Evolutionary conservation across 108 stramenopile species (phyloP), one percentile per base, ranked within the genome.

Genomic region (Craspedostauros australis): DNA sequence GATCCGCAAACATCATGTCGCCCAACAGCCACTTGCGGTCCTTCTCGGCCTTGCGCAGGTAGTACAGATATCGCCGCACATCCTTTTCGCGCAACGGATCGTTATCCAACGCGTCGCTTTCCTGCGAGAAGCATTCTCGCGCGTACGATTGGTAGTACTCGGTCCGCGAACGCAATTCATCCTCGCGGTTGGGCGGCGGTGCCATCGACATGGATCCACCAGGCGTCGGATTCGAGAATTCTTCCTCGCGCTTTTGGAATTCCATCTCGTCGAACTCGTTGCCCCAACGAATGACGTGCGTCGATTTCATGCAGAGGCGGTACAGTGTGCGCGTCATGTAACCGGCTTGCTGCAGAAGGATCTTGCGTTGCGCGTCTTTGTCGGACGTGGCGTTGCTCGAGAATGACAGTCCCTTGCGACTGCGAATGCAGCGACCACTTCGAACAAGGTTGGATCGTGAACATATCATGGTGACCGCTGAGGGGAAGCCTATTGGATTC

Each of bases 1-100:
- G 81, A 72, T 92, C 90, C 18, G 70, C 50, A 64, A 88, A 92
- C 52, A 76, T 70, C 73, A 88, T 88, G 48, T 92, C 90, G 15
- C 71, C 60, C 34, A 92, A 38, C 29, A 92, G 52, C 77, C 80
- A 92, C 29, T 65, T 58, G 15, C 90, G 61, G 44, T 81, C 80
- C 36, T 92, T 74, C 40, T 88, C 84, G 27, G 86, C 90, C 16
- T 72, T 71, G 46, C 71, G 73, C 16, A 92, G 61, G 24, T 75
- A 81, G 50, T 84, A 75, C 9, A 84, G 44, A 66, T 78, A 92
- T 48, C 84, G 48, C 4, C 64, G 51, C 4, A 91, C 51, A 39
- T 87, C 72, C 33, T 61, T 64, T 64, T 83, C 76, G 23, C 57
- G 52, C 82, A 84, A 84, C 28, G 72, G 75, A 50, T 77, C 31